A percentile compares a stretch with the other conserved stretches of the same genome.
Evolutionary conservation across 169 alveolate genomes (phyloP).

Genomic region (Eimeria falciformis): DNA sequence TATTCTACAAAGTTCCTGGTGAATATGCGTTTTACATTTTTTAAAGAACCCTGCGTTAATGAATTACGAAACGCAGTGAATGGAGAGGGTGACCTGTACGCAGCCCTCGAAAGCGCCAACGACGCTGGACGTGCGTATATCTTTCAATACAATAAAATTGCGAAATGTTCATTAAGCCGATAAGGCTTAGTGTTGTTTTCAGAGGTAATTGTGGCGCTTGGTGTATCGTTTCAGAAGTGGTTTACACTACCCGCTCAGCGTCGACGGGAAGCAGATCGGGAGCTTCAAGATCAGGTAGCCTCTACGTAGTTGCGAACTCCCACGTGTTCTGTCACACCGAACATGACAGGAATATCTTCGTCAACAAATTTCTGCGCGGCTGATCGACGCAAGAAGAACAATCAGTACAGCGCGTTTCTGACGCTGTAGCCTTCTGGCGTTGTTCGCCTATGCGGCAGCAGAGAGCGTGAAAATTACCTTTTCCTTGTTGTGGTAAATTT

Average conservation of each 20-base stretch:
- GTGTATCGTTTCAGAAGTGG: not conserved
- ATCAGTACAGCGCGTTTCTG: slow-evolving; percentile 27
- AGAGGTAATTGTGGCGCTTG: not conserved
- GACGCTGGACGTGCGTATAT: slow-evolving; percentile 69
- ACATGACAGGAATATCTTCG: slow-evolving; percentile 11
- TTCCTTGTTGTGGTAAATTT: too few species aligned
- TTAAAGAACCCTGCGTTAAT: not conserved
- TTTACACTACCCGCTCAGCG: slow-evolving; percentile 21
- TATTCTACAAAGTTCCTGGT: slow-evolving; percentile 77
- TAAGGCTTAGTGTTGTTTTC: not conserved
- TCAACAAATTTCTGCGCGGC: slow-evolving; percentile 5
- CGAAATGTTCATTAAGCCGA: not conserved
- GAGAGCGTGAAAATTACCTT: too few species aligned
- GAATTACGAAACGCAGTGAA: slow-evolving; percentile 1
- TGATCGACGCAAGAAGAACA: slow-evolving; percentile 12
- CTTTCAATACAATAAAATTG: not conserved
- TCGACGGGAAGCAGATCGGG: slow-evolving; percentile 18
- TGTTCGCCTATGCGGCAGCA: too few species aligned
- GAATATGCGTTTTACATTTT: not conserved
- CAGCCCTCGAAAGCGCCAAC: slow-evolving; percentile 64
- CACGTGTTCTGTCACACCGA: not conserved
- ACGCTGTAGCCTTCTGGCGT: slow-evolving; percentile 8
- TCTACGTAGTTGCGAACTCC: not conserved
- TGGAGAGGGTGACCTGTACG: slow-evolving; percentile 68
- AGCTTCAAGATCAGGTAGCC: slow-evolving; percentile 52